phyloP scores from a whole-genome alignment of 2,329 filamentous ascomycete genomes.

The Fusarium sp. region DNA sequence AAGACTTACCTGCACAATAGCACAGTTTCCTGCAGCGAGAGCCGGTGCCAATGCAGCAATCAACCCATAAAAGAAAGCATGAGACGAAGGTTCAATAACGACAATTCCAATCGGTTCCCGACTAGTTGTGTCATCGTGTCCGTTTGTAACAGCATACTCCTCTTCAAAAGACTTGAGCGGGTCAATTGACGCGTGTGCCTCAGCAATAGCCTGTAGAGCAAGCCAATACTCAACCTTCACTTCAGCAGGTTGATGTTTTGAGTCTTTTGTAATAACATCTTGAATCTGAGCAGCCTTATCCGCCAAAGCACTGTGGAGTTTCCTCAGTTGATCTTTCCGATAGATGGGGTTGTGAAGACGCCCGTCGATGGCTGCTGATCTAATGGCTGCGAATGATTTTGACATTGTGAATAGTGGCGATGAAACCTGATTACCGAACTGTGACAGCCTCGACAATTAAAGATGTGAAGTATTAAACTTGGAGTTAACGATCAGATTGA shows the following conservation, averaged over 20 bases:
- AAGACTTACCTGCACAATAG: constrained; percentile 30
- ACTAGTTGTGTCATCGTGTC: constrained; percentile 20
- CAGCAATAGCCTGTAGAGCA: constrained; percentile 32
- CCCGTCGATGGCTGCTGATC: constrained; percentile 40
- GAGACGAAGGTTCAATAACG: constrained; percentile 34
- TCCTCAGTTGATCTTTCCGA: constrained; percentile 36
- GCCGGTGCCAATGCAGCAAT: constrained; percentile 33
- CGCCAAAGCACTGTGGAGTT: constrained; percentile 15
- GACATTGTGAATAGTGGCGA: constrained; percentile 22
- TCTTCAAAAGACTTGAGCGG: constrained; percentile 24
- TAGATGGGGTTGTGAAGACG: constrained; percentile 39
- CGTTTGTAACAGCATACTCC: constrained; percentile 33
- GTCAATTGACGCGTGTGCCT: constrained; percentile 31
- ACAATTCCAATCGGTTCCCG: constrained; percentile 36
- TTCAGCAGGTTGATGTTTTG: constrained; percentile 29
- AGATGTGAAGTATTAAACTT: neutral
- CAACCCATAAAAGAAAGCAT: constrained; percentile 40
- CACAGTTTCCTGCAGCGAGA: constrained; percentile 35
- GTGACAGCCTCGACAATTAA: neutral
- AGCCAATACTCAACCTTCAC: constrained; percentile 44
- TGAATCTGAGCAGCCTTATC: too few species aligned
- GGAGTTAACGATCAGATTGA: neutral
- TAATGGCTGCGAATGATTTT: constrained; percentile 33
- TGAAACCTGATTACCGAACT: neutral
- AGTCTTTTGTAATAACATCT: constrained; percentile 41